Base-by-base conservation (phyloP, 2,329 filamentous ascomycete species). In the Calonectria montana region DNA sequence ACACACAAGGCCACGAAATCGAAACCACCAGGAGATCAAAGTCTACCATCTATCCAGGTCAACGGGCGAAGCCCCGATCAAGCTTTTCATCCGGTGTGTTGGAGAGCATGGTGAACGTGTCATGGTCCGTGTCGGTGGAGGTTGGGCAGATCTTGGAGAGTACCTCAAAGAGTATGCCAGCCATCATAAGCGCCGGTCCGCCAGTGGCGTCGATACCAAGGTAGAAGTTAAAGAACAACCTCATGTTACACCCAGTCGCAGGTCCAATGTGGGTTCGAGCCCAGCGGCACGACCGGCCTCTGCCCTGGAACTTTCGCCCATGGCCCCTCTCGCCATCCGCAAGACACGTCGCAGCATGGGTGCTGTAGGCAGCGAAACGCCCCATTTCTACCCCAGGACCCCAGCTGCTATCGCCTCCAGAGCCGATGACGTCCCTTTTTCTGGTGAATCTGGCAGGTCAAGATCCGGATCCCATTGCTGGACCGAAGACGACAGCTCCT, bases 101-200 rank as follows among this genome's bases (percentile, higher is more conserved):
- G 97, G 97, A 62, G 95, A 98, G 82, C 89, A 91, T 69, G 94
- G 94, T 18, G 95, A 98, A 83, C 92, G 97, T 64, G 95, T 98
- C 73, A 98, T 99, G 97, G 97, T 99, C 9, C 94, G 97, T 41
- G 96, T 99, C 15, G 97, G 97, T 15, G 97, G 97, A 71, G 97
- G 97, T n/a, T 99, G 97, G 97, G 95, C 96, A 16, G 97, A 99
- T 82, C 87, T 99, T 23, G 96, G 94, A 43, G 97, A 98, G 82
- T 99, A 98, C 80, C 88, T 99, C 48, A 93, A 95, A 77, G 95
- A 98, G 82, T 99, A 98, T 79, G 96, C 95, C 9, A 91, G 92
- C 71, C 97, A 99, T 81, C 97, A 99, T 81, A 94, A 94, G 50
- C 92, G 94, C n/a, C 91, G 90, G 48, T 89, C 89, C 64, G 82